phyloP scores from a whole-genome alignment of 192 early-diverging fungal species.

The Coemansia sp. region DNA sequence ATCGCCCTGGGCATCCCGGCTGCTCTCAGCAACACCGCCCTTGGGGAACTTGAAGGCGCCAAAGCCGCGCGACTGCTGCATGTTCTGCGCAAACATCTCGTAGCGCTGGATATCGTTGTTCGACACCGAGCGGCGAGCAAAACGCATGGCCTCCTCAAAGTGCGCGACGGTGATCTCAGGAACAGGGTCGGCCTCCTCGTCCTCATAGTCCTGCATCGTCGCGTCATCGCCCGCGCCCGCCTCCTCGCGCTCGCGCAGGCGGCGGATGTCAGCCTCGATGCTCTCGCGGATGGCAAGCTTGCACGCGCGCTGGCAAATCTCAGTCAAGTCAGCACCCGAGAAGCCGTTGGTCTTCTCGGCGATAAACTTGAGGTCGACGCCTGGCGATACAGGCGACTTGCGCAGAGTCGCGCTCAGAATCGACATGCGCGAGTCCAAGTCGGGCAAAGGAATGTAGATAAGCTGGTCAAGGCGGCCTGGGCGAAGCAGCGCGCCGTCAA shows the following conservation, averaged over 20 bases:
- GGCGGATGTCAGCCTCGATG: constrained; percentile 86
- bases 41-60: constrained; percentile 97
- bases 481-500: constrained; percentile 95
- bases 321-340: constrained; percentile 97
- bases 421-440: constrained; percentile 81
- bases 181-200: constrained; percentile 80
- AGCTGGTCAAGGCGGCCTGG: constrained; percentile 99
- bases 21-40: constrained; percentile 50
- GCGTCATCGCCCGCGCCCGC: constrained; percentile 74
- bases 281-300: constrained; percentile 97
- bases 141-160: constrained; percentile 99
- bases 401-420: constrained; percentile 89
- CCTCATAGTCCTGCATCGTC: constrained; percentile 67
- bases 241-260: constrained; percentile 74
- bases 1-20: constrained; percentile 5
- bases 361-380: constrained; percentile 83
- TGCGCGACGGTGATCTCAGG: constrained; percentile 93
- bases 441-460: constrained; percentile 96
- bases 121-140: constrained; percentile 92
- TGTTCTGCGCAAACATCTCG: constrained; percentile 99
- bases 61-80: constrained; percentile 95
- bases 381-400: constrained; percentile 86
- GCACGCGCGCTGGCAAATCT: constrained; percentile 97
- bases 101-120: constrained; percentile 98
- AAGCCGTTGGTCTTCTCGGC: constrained; percentile 93